These are phyloP conservation scores for Tuber calosporum DNA, from an alignment of 495 filamentous ascomycete species.

Conservation along the genomic window DNA sequence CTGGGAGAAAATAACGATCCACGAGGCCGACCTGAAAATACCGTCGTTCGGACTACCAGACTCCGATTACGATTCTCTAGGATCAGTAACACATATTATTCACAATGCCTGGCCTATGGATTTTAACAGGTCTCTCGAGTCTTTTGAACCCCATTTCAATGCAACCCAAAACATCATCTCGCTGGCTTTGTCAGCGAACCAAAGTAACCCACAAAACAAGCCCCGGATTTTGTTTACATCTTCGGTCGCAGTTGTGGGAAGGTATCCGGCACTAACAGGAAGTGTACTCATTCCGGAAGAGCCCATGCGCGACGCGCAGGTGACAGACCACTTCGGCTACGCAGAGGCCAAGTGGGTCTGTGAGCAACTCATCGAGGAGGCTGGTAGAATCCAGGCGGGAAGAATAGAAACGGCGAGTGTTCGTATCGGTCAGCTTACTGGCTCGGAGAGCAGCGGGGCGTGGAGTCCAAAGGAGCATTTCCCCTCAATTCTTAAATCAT, in stretches of 20 bases:
- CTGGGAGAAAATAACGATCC: constrained; percentile 46
- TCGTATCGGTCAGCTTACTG: constrained; percentile 56
- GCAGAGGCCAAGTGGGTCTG: constrained; percentile 57
- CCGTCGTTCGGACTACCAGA: constrained; percentile 46
- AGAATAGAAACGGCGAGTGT: constrained; percentile 46
- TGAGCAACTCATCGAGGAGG: constrained; percentile 49
- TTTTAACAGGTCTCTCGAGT: constrained; percentile 44
- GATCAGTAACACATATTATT: constrained; percentile 51
- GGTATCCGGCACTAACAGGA: constrained; percentile 40
- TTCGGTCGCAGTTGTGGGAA: constrained; percentile 50
- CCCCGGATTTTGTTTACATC: constrained; percentile 55
- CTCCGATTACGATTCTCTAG: constrained; percentile 42
- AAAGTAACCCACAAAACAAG: constrained; percentile 19
- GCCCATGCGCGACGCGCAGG: constrained; percentile 44
- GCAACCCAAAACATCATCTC: constrained; percentile 48
- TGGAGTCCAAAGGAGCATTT: constrained; percentile 51
- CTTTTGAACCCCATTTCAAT: constrained; percentile 50
- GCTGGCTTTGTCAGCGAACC: constrained; percentile 48
- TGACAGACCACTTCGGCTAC: constrained; percentile 50
- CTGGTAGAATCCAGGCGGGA: constrained; percentile 33
- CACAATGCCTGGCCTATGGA: constrained; percentile 59
- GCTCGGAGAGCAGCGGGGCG: constrained; percentile 50
- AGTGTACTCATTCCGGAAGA: constrained; percentile 48
- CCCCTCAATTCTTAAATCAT: constrained; percentile 43
- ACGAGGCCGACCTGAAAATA: constrained; percentile 48